Percentiles rank a stretch among this genome's conserved stretches.
Evolutionary conservation across 2,329 filamentous ascomycete genomes (phyloP).

Genomic region (Phoma sp.): DNA sequence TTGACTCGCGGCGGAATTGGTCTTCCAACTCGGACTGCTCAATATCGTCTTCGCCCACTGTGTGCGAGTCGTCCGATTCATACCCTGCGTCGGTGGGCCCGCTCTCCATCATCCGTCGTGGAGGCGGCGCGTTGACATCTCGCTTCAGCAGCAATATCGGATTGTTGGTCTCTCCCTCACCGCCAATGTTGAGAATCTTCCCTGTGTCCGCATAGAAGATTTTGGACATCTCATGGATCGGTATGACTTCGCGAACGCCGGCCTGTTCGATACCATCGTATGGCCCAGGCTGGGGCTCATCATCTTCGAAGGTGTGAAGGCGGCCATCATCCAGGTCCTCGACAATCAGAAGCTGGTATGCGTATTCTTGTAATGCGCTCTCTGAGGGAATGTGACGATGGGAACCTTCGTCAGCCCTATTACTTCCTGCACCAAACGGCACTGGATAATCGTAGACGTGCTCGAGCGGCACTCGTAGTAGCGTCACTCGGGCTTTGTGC

Average conservation of each 20-base stretch:
- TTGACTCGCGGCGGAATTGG: constrained; percentile 53
- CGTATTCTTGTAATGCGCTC: constrained; percentile 66
- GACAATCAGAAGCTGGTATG: constrained; percentile 80
- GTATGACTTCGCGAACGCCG: constrained; percentile 70
- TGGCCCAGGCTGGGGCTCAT: constrained; percentile 59
- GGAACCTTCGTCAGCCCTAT: constrained; percentile 20
- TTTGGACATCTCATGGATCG: constrained; percentile 79
- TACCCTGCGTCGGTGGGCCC: constrained; percentile 30
- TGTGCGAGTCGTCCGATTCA: constrained; percentile 48
- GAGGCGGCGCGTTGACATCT: constrained; percentile 68
- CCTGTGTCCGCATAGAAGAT: constrained; percentile 94
- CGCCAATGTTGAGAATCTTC: constrained; percentile 83
- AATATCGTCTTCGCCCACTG: constrained; percentile 41
- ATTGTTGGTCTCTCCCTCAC: constrained; percentile 70
- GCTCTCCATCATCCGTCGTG: constrained; percentile 61
- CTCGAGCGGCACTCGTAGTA: constrained; percentile 72
- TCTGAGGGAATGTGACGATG: constrained; percentile 49
- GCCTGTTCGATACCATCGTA: constrained; percentile 68
- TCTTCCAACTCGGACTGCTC: constrained; percentile 55
- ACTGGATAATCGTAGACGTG: constrained; percentile 55
- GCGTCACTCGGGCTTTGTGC: constrained; percentile 85
- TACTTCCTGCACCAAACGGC: constrained; percentile 24
- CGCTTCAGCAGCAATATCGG: constrained; percentile 77
- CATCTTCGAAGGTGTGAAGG: constrained; percentile 69
- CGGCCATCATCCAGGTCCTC: constrained; percentile 80